These are phyloP conservation scores for Aspergillus persii DNA, from an alignment of 2,329 filamentous ascomycete genomes.

Conservation along the genomic window DNA sequence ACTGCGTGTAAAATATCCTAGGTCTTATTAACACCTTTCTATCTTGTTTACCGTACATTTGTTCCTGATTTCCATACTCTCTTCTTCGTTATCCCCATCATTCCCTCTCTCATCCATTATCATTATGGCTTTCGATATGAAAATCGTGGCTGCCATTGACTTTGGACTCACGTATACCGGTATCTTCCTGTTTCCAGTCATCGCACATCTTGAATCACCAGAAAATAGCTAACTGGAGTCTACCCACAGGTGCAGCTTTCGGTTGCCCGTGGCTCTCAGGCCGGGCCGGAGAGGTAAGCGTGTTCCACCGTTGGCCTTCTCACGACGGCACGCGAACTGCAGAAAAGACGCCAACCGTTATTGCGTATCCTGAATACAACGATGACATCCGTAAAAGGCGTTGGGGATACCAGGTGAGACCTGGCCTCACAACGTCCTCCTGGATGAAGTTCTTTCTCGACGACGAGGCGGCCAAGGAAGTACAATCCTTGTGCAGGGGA, in stretches of 20 bases:
- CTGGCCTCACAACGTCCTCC: neutral
- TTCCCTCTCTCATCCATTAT: too few relatives aligned
- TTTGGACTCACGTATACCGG: neutral
- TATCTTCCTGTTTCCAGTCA: neutral
- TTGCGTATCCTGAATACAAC: neutral
- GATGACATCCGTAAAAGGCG: neutral
- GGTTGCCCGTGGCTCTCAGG: neutral
- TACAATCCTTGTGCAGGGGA: neutral
- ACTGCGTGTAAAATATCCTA: too few relatives aligned
- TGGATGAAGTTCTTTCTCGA: neutral
- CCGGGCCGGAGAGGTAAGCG: neutral
- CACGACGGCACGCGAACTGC: neutral
- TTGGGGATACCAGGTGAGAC: neutral
- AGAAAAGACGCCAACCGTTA: neutral
- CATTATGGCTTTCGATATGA: too few relatives aligned
- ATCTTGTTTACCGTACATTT: too few relatives aligned
- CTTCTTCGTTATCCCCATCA: too few relatives aligned
- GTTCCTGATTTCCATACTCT: too few relatives aligned
- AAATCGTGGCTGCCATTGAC: neutral
- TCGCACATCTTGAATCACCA: neutral
- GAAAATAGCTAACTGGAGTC: neutral
- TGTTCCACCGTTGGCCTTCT: neutral
- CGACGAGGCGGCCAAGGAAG: neutral
- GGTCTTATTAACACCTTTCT: too few relatives aligned
- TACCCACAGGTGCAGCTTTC: neutral